A percentile compares a stretch with the other conserved stretches of the same genome.
Conservation (phyloP, 2,329 filamentous ascomycete species). For the Parastagonospora avenae region DNA sequence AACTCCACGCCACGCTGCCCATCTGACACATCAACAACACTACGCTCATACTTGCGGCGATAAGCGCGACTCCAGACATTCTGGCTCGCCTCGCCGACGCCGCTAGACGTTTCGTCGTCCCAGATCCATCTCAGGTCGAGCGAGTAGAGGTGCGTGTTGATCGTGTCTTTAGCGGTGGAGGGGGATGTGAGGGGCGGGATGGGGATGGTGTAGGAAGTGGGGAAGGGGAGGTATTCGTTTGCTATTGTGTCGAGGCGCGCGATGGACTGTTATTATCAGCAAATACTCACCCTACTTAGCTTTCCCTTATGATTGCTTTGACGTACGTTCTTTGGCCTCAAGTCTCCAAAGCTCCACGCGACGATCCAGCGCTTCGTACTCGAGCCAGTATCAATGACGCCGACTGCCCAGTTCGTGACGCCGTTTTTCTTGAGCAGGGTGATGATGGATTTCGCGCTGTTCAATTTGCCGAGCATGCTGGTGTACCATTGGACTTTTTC, state of each 20-base stretch:
- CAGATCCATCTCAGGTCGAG: slow-evolving; percentile 71
- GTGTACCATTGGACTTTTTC: slow-evolving; percentile 83
- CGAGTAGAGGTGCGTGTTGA: slow-evolving; percentile 57
- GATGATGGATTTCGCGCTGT: slow-evolving; percentile 67
- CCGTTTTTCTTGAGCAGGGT: slow-evolving; percentile 60
- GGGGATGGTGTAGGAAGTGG: slow-evolving; percentile 57
- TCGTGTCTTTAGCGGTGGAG: slow-evolving; percentile 35
- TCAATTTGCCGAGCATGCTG: slow-evolving; percentile 83
- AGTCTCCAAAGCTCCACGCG: slow-evolving; percentile 79
- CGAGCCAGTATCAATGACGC: slow-evolving; percentile 73
- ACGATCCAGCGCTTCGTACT: slow-evolving; percentile 86
- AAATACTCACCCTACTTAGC: too few relatives aligned
- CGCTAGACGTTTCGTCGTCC: slow-evolving; percentile 59
- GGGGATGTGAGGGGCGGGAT: slow-evolving; percentile 35
- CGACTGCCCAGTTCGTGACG: slow-evolving; percentile 80
- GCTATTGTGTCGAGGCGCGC: slow-evolving; percentile 48
- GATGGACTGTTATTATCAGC: slow-evolving; percentile 18
- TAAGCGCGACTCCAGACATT: slow-evolving; percentile 83
- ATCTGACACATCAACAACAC: slow-evolving; percentile 27
- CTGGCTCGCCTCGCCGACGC: slow-evolving; percentile 66
- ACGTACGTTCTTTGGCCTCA: slow-evolving; percentile 64
- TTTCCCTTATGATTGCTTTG: neutral
- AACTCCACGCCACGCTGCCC: slow-evolving; percentile 37
- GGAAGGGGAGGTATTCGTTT: slow-evolving; percentile 59
- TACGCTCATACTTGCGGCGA: slow-evolving; percentile 61